These are phyloP conservation scores for Clonostachys solani DNA, from an alignment of 2,329 filamentous ascomycete species.

Conservation along the genomic window DNA sequence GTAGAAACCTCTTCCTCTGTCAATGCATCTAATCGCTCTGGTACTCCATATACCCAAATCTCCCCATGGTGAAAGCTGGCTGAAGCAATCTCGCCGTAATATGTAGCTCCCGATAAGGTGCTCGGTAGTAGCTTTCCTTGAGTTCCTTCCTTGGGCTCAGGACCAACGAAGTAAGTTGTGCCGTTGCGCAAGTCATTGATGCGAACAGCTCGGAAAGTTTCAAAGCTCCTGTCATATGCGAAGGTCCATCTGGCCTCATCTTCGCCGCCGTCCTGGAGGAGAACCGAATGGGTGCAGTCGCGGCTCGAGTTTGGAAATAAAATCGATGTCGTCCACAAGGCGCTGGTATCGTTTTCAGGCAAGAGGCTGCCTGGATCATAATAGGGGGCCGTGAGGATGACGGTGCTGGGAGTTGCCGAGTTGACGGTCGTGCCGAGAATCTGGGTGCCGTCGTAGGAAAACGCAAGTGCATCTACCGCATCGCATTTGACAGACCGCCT, in stretches of 20 bases:
- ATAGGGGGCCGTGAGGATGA: constrained; percentile 75
- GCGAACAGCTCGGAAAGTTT: constrained; percentile 73
- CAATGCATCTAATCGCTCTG: constrained; percentile 64
- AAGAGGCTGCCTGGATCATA: constrained; percentile 68
- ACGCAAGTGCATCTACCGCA: constrained; percentile 67
- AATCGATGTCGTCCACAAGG: constrained; percentile 82
- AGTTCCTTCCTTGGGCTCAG: constrained; percentile 45
- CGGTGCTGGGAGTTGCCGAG: constrained; percentile 61
- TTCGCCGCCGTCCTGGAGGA: constrained; percentile 57
- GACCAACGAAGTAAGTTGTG: constrained; percentile 75
- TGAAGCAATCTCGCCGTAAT: constrained; percentile 66
- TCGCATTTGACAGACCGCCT: constrained; percentile 76
- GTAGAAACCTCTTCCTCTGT: constrained; percentile 31
- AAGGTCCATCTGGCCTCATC: constrained; percentile 73
- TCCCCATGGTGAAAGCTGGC: constrained; percentile 69
- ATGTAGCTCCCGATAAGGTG: constrained; percentile 66
- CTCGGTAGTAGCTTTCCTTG: constrained; percentile 61
- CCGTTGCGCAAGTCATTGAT: constrained; percentile 72
- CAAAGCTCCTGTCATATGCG: constrained; percentile 71
- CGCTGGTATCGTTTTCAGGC: constrained; percentile 63
- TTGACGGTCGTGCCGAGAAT: constrained; percentile 71
- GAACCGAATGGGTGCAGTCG: constrained; percentile 72
- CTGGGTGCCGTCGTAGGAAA: constrained; percentile 75
- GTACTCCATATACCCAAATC: constrained; percentile 76
- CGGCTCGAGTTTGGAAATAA: constrained; percentile 77